Evolutionary conservation across 139 green algal species (phyloP).

Genomic region (Haematococcus lacustris): DNA sequence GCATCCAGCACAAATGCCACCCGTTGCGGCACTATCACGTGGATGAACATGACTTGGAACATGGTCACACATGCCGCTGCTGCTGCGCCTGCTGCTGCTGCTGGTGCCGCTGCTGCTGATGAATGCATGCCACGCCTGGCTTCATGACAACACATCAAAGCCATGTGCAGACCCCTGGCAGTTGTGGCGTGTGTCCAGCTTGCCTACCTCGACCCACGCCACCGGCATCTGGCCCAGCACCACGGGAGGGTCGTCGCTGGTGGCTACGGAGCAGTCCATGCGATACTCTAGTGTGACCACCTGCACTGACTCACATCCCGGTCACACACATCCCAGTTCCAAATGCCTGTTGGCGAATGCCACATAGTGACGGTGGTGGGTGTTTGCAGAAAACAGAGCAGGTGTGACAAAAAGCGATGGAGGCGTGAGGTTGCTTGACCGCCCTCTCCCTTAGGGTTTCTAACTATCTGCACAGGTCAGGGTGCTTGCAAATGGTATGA

Average conservation of each 20-base stretch:
- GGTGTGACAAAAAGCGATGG: background rate
- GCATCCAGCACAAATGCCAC: no score
- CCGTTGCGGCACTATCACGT: no score
- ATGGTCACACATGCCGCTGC: no score
- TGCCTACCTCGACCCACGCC: conserved; percentile 12
- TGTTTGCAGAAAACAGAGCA: background rate
- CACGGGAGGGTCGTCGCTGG: conserved; percentile 66
- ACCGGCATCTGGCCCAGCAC: conserved; percentile 57
- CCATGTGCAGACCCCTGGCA: background rate
- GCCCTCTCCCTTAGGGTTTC: background rate
- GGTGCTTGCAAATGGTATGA: background rate
- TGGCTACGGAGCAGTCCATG: conserved; percentile 51
- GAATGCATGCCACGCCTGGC: background rate
- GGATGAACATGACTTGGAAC: background rate
- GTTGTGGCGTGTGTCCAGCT: background rate
- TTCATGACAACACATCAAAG: conserved; percentile 1
- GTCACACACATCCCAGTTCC: background rate
- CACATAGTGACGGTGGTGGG: background rate
- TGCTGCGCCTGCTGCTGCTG: no score
- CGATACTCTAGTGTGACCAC: conserved; percentile 50
- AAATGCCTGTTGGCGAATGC: background rate
- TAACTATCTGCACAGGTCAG: no score
- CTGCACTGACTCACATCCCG: conserved; percentile 22
- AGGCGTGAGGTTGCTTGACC: background rate
- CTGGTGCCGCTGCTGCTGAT: background rate